Percentiles rank a stretch among this genome's conserved stretches.
These are phyloP conservation scores for Erigeron canadensis DNA, from an alignment of 129 eudicot species.

Conservation along the genomic window DNA sequence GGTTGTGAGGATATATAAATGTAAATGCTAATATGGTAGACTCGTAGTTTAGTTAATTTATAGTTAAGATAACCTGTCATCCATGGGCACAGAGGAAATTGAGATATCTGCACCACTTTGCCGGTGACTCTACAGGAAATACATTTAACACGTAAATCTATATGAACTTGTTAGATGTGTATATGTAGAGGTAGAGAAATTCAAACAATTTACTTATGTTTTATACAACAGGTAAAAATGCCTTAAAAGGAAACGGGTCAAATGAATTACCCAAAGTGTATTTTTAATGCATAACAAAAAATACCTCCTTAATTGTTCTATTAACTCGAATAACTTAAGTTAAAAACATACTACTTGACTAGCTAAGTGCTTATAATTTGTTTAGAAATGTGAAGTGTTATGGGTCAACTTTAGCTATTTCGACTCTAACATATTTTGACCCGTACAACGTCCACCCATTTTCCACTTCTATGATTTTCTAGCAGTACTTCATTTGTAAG, in stretches of 20 bases:
- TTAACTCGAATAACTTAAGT: background rate
- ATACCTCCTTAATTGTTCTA: background rate
- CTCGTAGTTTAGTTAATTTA: background rate
- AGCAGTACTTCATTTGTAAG: too few species aligned
- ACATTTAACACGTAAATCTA: conserved; percentile 1
- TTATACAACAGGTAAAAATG: background rate
- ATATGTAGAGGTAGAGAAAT: background rate
- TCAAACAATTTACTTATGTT: background rate
- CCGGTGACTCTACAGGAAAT: conserved; percentile 65
- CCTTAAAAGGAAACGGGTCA: background rate
- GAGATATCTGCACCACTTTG: conserved; percentile 99
- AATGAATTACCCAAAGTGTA: too few species aligned
- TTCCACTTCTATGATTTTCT: background rate
- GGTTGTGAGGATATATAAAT: background rate
- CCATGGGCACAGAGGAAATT: conserved; percentile 79
- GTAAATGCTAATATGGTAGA: background rate
- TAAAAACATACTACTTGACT: background rate
- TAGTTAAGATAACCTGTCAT: conserved; percentile 61
- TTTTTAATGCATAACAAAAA: background rate
- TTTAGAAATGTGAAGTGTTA: background rate
- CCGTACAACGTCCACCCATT: background rate
- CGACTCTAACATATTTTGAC: background rate
- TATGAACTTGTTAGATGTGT: background rate
- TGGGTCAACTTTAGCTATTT: background rate
- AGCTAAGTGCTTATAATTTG: background rate